Base-by-base conservation (phyloP, 208 protist genomes). In the Leishmania turanica region DNA sequence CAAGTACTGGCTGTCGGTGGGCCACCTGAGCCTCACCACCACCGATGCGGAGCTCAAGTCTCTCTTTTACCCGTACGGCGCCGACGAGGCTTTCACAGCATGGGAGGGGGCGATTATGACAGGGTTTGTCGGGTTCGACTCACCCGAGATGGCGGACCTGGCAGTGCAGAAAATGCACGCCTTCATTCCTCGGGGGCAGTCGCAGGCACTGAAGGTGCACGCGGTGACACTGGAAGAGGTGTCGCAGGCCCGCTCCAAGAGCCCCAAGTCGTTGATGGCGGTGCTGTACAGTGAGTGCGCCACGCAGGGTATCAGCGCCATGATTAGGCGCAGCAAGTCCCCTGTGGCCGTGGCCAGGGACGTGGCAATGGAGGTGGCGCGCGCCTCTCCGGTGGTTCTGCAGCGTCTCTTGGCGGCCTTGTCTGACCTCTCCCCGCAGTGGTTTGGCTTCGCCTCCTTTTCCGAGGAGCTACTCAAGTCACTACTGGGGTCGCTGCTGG, bases 11-110 rank as follows among this genome's bases (percentile, higher is more conserved):
- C 81, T 96, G 34, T 87, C 87, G 53, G 92, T 96, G 49, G 77
- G 80, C 42, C 79, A 93, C 45, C 86, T 96, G 53, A 89, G 92
- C 54, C 40, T 76, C 45, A 85, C 53, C 71, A 96, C 90, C 31
- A 94, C 88, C 3, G 89, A 89, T 34, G 81, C 71, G 47, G 80
- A 87, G 54, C 82, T 97, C 31, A 88, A 91, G 84, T 86, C 86
- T 47, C 89, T 97, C 83, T 97, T 97, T 77, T 96, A 96, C 83
- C 91, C 91, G 4, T 94, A 95, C 80, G 91, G 94, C 34, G 94
- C 86, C 42, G 92, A 97, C 77, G 92, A 97, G 68, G 92, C 92
- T 31, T 94, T 96, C 83, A 87, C 86, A 24, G 69, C 88, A 13
- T 86, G 78, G 69, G 87, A 93, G 34, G 83, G 87, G 11, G 77